Evolutionary conservation across 1,284 basidiomycete species (phyloP), one percentile per base, ranked within the genome.

Genomic region (Singerocomus rubriflavus): DNA sequence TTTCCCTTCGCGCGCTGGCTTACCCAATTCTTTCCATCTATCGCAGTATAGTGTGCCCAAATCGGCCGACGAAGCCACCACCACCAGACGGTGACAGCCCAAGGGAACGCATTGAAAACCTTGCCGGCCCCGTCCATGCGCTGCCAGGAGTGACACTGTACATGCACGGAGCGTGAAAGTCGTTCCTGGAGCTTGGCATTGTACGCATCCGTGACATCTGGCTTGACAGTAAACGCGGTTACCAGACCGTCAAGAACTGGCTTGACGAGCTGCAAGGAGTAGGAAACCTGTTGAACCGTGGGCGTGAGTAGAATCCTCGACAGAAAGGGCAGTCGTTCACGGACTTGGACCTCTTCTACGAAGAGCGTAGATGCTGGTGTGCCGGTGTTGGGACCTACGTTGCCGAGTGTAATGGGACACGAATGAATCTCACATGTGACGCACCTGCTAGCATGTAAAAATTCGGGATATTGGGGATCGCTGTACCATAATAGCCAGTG

Each of bases 391-490:
- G 68, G 66, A n/a, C 64, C 61, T 66, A 17, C 1, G 16, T 33
- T 25, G 25, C 34, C 6, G n/a, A n/a, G 6, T 33, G 17, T 10
- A n/a, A 21, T 31, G 43, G 25, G 29, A 38, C 17, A 30, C 3
- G 12, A 31, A 12, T 9, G 5, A 14, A 21, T 42, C 16, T 17
- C 25, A 34, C 26, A 14, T 26, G 31, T 6, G 35, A 47, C 59
- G 16, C 17, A 62, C 64, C 62, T n/a, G 54, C 45, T 4, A 72
- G 40, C 56, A 66, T 61, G 53, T 70, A 71, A 51, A 70, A 67
- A 48, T 73, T 74, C 0, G 72, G 73, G 34, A 73, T 71, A 21
- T 63, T 65, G 1, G 71, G 71, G 7, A 69, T 53, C 6, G 63
- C 57, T 9, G 66, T 69, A 10, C 72, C 69, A n/a, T 59, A 51